phyloP scores from a whole-genome alignment of 306 rosid genomes.

The Comarum palustre region DNA sequence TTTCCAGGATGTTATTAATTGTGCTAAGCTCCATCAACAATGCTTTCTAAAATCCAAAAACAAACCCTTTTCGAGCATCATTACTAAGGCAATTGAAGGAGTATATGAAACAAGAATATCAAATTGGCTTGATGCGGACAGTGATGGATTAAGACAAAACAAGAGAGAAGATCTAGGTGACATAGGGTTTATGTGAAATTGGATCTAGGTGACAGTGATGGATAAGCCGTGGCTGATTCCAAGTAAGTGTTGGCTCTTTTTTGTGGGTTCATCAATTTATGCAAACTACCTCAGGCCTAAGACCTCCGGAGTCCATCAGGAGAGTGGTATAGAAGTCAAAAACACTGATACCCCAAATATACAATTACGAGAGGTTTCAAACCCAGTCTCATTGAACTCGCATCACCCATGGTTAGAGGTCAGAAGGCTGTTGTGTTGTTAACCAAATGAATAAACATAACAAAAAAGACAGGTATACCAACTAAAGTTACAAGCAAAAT shows the following conservation, averaged over 20 bases:
- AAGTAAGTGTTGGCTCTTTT: not conserved
- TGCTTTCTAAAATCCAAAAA: constrained; percentile 47
- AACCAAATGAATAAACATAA: not conserved
- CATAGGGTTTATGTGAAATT: too few species aligned
- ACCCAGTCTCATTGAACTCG: not conserved
- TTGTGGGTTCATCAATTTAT: not conserved
- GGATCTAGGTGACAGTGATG: constrained; percentile 10
- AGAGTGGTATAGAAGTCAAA: constrained; percentile 2
- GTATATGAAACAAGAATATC: not conserved
- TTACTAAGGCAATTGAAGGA: constrained; percentile 12
- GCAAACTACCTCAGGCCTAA: not conserved
- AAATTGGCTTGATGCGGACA: constrained; percentile 11
- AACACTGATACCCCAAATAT: not conserved
- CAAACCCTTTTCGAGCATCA: constrained; percentile 16
- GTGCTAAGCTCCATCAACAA: constrained; percentile 60
- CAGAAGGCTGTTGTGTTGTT: not conserved
- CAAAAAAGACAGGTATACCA: not conserved
- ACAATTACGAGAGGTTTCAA: not conserved
- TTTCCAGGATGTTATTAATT: constrained; percentile 49
- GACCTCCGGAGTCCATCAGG: not conserved
- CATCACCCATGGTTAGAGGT: not conserved
- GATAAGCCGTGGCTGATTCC: constrained; percentile 2
- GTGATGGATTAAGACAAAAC: not conserved
- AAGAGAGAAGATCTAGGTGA: not conserved
- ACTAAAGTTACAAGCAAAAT: not conserved